These are phyloP conservation scores for Penicillium oxalicum DNA, from an alignment of 2,329 filamentous ascomycete species.

Conservation along the genomic window DNA sequence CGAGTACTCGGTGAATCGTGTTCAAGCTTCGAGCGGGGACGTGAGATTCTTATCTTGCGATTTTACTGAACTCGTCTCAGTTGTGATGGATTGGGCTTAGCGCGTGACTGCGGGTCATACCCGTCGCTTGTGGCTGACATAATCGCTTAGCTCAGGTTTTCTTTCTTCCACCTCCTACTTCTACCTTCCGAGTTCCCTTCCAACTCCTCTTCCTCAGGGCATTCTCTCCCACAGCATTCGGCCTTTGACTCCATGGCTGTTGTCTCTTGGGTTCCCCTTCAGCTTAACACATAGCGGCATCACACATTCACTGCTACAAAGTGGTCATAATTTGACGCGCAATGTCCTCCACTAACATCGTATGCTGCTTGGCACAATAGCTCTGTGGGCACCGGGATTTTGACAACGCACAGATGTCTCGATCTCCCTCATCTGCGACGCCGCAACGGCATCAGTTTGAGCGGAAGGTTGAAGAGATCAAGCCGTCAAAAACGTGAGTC, in stretches of 20 bases:
- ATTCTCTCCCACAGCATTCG: constrained; percentile 20
- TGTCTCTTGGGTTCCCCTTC: constrained; percentile 27
- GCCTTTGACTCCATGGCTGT: constrained; percentile 28
- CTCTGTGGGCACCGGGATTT: constrained; percentile 25
- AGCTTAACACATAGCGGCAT: constrained; percentile 28
- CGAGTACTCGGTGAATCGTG: not conserved
- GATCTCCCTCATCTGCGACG: constrained; percentile 64
- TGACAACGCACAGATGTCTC: constrained; percentile 55
- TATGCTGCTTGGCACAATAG: constrained; percentile 35
- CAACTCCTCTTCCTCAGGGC: constrained; percentile 17
- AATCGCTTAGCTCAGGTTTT: constrained; percentile 17
- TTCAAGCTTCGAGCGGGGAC: not conserved
- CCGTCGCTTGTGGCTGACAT: constrained; percentile 28
- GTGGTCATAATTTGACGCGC: constrained; percentile 15
- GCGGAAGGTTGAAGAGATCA: constrained; percentile 73
- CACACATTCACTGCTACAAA: constrained; percentile 10
- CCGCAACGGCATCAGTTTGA: constrained; percentile 70
- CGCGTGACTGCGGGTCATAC: constrained; percentile 15
- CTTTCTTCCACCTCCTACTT: constrained; percentile 17
- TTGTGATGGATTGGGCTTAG: constrained; percentile 23
- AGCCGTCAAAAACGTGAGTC: constrained; percentile 82
- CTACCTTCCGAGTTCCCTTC: constrained; percentile 15
- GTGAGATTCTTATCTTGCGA: not conserved
- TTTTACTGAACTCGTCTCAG: constrained; percentile 12
- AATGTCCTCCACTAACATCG: constrained; percentile 39